A percentile compares a stretch with the other conserved stretches of the same genome.
Evolutionary conservation across 768 basidiomycete species (phyloP).

Genomic region (Mycena rebaudengoi): DNA sequence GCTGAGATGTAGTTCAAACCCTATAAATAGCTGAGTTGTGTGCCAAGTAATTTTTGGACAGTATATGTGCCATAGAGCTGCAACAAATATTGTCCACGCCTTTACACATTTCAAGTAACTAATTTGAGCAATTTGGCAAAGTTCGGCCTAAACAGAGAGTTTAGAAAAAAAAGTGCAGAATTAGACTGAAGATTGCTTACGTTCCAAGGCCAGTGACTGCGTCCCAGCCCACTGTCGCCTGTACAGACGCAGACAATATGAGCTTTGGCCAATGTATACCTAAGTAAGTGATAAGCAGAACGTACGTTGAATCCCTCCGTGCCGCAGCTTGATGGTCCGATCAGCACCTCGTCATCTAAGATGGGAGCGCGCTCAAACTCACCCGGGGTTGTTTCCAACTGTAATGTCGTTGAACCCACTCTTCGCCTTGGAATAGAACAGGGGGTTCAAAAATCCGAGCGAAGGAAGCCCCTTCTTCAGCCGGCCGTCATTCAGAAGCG

Average conservation of each 20-base stretch:
- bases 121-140: conserved; percentile 56
- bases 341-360: background rate
- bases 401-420: conserved; percentile 65
- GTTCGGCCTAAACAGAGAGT: conserved; percentile 43
- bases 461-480: conserved; percentile 50
- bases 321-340: conserved; percentile 46
- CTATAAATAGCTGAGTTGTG: no score
- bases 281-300: conserved; percentile 17
- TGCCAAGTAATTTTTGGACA: no score
- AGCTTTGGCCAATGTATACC: background rate
- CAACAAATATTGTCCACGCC: no score
- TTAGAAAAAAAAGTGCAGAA: background rate
- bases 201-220: conserved; percentile 67
- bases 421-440: conserved; percentile 56
- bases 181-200: background rate
- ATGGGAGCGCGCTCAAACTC: background rate
- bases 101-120: conserved; percentile 35
- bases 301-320: conserved; percentile 69
- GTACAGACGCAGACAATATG: background rate
- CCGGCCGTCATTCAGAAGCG: conserved; percentile 69
- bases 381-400: conserved; percentile 55
- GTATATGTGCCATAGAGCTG: no score
- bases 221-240: conserved; percentile 66
- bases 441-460: conserved; percentile 72
- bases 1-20: no score